Evolutionary conservation across 2,329 filamentous ascomycete species (phyloP).

Genomic region (Phialophora expanda): DNA sequence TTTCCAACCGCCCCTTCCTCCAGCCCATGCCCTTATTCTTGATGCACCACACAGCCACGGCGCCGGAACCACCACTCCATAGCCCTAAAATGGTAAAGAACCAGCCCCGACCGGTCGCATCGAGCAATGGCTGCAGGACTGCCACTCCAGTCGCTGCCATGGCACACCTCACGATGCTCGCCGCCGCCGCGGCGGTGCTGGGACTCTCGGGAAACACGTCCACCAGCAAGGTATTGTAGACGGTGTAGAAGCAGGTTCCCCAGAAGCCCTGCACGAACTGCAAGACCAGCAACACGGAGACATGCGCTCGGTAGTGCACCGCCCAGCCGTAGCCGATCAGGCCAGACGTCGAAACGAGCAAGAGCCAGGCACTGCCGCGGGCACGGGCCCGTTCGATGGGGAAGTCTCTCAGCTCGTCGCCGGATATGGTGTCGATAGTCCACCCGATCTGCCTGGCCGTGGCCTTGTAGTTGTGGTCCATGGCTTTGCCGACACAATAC

Average conservation of each 20-base stretch:
- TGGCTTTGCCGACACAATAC: constrained; percentile 31
- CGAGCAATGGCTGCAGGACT: constrained; percentile 44
- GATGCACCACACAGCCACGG: constrained; percentile 22
- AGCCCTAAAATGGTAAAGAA: constrained; percentile 41
- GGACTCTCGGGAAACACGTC: constrained; percentile 46
- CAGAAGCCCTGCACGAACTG: constrained; percentile 48
- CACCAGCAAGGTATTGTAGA: constrained; percentile 47
- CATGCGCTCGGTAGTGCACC: constrained; percentile 40
- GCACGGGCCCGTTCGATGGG: constrained; percentile 52
- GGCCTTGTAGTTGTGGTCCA: constrained; percentile 51
- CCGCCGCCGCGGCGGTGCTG: constrained; percentile 48
- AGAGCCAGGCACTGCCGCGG: constrained; percentile 21
- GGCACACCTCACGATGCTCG: constrained; percentile 47
- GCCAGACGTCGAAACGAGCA: constrained; percentile 14
- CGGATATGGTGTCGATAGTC: constrained; percentile 35
- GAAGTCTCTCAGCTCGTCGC: constrained; percentile 44
- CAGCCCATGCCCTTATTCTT: constrained; percentile 26
- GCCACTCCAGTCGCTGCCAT: constrained; percentile 47
- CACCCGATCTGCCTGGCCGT: constrained; percentile 44
- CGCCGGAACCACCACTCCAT: constrained; percentile 22
- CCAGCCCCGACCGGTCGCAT: constrained; percentile 43
- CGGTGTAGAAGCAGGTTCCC: constrained; percentile 45
- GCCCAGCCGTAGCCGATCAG: constrained; percentile 46
- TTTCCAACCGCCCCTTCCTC: constrained; percentile 16
- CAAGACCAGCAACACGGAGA: constrained; percentile 47